Evolutionary conservation across 371 early-diverging fungal species (phyloP), one percentile per base, ranked within the genome.

Genomic region (Mortierella sp.): DNA sequence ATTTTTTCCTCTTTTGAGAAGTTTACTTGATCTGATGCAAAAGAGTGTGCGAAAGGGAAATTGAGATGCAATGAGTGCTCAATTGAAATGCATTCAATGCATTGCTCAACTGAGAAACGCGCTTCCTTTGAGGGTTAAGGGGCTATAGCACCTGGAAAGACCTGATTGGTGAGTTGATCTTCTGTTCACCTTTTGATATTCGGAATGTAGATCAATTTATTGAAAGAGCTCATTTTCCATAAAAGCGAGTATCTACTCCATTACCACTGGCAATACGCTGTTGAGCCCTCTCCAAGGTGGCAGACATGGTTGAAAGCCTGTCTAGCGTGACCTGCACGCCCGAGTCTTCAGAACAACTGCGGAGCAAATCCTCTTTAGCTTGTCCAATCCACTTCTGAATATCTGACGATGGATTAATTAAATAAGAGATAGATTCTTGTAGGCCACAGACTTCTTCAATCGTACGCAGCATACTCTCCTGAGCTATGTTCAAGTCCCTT

Each of bases 21-120:
- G n/a, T 47, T 47, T n/a, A 47, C 47, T 17, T 47, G n/a, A 47
- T 47, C n/a, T n/a, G 19, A n/a, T 47, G 47, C 17, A 47, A 47
- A n/a, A n/a, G 45, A 17, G n/a, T 47, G 47, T 47, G n/a, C n/a
- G n/a, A n/a, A 47, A 47, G n/a, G n/a, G 47, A n/a, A 47, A 47
- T 47, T 47, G n/a, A n/a, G n/a, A 47, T n/a, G n/a, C 47, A 47
- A n/a, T 6, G 22, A 47, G 13, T 47, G n/a, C 8, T 17, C n/a
- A 13, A 37, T 37, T 37, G 40, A 37, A 37, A 47, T 47, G 47
- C 47, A 47, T 47, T 47, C 47, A 47, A 47, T 47, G 47, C 47
- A 47, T 47, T 47, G 47, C 40, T 40, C 40, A 40, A 15, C 15
- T 4, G 10, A 43, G 43, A 43, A 17, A n/a, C 47, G 47, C n/a